Evolutionary conservation across 805 yeast species (phyloP).

Genomic region (Wickerhamiella musiphila): DNA sequence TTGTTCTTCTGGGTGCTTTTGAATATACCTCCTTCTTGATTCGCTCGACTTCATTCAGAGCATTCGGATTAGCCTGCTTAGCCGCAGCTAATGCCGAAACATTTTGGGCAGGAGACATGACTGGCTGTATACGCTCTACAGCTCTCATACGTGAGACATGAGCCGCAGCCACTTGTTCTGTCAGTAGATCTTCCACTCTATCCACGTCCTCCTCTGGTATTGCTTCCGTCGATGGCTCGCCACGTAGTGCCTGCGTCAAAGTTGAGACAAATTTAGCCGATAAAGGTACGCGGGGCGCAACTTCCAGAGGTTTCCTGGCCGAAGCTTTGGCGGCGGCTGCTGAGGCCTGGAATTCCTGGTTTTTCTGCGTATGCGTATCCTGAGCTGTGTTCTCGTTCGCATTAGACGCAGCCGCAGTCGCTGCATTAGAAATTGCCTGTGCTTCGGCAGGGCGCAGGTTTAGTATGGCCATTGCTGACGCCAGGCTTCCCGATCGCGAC

Average conservation of each 20-base stretch:
- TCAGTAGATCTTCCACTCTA: not conserved
- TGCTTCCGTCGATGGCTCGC: conserved; percentile 1
- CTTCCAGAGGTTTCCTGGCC: conserved; percentile 5
- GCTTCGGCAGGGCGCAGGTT: too few species aligned
- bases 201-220: not conserved
- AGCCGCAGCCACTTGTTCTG: conserved; percentile 3
- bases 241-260: conserved; percentile 8
- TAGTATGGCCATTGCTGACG: too few species aligned
- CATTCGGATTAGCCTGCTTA: conserved; percentile 10
- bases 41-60: conserved; percentile 9
- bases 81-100: conserved; percentile 11
- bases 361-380: not conserved
- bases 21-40: conserved; percentile 7
- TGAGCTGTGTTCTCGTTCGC: not conserved
- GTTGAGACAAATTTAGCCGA: conserved; percentile 9
- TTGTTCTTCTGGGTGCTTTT: not conserved
- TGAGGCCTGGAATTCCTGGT: conserved; percentile 1
- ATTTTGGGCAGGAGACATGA: not conserved
- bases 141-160: conserved; percentile 1
- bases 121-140: not conserved
- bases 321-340: conserved; percentile 14
- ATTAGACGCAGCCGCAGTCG: not conserved
- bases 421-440: too few species aligned
- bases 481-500: too few species aligned
- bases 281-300: conserved; percentile 12